Evolutionary conservation across 441 rosid species (phyloP).

Genomic region (Pelargonium exstipulatum): DNA sequence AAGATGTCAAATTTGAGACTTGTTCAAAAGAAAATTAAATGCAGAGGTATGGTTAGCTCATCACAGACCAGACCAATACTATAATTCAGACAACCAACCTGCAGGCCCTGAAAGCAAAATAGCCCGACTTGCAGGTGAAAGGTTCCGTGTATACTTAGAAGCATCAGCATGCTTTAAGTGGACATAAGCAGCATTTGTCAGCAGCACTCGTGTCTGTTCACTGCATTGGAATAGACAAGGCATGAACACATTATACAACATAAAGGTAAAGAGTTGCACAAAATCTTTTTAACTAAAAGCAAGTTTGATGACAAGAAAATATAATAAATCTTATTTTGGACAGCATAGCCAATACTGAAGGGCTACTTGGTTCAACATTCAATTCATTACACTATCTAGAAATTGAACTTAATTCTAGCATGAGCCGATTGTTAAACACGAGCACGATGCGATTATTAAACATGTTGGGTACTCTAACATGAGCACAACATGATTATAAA

Average conservation of each 20-base stretch:
- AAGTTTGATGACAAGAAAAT: background rate
- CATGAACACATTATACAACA: slow-evolving; percentile 12
- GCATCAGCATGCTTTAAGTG: slow-evolving; percentile 84
- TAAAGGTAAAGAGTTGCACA: background rate
- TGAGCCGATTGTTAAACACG: too few species aligned
- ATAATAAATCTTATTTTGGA: background rate
- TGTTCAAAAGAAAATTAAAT: background rate
- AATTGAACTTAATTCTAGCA: too few species aligned
- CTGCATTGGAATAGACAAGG: slow-evolving; percentile 34
- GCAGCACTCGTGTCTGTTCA: slow-evolving; percentile 68
- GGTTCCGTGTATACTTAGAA: slow-evolving; percentile 65
- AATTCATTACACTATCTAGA: background rate
- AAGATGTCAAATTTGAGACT: slow-evolving; percentile 5
- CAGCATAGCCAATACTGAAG: background rate
- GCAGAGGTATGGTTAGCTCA: background rate
- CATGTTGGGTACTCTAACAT: too few species aligned
- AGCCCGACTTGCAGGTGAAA: slow-evolving; percentile 76
- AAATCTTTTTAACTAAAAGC: background rate
- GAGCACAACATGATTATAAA: too few species aligned
- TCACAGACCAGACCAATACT: slow-evolving; percentile 1
- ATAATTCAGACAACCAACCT: slow-evolving; percentile 35
- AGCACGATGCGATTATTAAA: too few species aligned
- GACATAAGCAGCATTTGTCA: slow-evolving; percentile 83
- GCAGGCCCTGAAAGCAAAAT: slow-evolving; percentile 91
- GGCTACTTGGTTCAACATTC: background rate